A percentile compares a stretch with the other conserved stretches of the same genome.
phyloP scores from a whole-genome alignment of 164 flowering plant genomes.

The Macadamia integrifolia region DNA sequence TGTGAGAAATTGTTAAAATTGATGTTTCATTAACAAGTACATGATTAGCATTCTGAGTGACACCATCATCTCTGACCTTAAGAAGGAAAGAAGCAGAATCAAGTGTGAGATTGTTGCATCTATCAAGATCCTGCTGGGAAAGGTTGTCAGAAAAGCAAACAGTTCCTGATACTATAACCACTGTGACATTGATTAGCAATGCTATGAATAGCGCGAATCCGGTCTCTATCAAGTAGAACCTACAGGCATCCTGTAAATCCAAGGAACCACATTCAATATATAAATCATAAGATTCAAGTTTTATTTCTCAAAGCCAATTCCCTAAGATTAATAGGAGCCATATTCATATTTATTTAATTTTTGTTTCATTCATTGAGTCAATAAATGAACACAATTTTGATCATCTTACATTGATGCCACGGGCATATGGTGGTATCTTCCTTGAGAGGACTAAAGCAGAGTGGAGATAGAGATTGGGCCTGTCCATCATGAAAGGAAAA shows the following conservation, averaged over 20 bases:
- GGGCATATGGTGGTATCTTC: conserved; percentile 10
- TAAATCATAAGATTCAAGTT: no score
- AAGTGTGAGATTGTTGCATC: conserved; percentile 58
- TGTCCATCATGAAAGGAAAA: not conserved
- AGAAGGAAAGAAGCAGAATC: conserved; percentile 30
- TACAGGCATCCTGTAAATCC: conserved; percentile 10
- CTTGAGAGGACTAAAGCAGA: conserved; percentile 21
- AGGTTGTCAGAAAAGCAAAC: conserved; percentile 45
- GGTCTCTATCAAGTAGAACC: conserved; percentile 17
- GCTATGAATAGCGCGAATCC: no score
- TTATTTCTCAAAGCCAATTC: no score
- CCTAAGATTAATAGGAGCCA: no score
- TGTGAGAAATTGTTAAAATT: not conserved
- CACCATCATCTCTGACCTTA: conserved; percentile 4
- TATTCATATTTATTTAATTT: no score
- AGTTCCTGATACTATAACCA: conserved; percentile 64
- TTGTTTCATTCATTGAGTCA: not conserved
- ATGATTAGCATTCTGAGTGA: no score
- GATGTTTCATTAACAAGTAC: not conserved
- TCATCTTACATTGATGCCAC: conserved; percentile 15
- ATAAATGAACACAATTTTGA: no score
- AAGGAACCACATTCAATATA: no score
- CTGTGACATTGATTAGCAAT: conserved; percentile 52
- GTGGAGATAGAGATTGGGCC: conserved; percentile 26
- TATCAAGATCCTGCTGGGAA: conserved; percentile 15